phyloP scores from a whole-genome alignment of 2,329 filamentous ascomycete genomes.

The Laburnicola sp. region DNA sequence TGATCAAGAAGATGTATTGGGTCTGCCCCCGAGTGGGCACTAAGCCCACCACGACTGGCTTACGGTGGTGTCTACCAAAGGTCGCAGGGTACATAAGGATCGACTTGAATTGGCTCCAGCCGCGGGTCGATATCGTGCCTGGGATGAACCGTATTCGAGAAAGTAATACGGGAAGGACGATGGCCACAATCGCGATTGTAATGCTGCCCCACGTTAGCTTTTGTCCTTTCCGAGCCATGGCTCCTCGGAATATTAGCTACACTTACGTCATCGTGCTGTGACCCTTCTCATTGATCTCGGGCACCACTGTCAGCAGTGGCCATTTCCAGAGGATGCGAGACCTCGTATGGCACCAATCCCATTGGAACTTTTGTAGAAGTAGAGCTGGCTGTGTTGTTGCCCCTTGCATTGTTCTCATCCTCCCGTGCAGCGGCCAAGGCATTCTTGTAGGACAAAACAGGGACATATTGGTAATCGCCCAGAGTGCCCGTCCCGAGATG shows the following conservation, averaged over 20 bases:
- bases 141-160: constrained; percentile 12
- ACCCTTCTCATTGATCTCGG: constrained; percentile 15
- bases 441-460: constrained; percentile 10
- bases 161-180: constrained; percentile 13
- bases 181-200: constrained; percentile 13
- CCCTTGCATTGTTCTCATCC: neutral
- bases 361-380: neutral
- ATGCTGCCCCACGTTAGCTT: constrained; percentile 13
- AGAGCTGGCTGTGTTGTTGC: neutral
- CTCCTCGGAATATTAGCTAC: neutral
- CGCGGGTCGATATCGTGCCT: neutral
- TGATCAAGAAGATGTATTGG: constrained; percentile 45
- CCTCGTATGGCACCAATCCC: too few species aligned
- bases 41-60: constrained; percentile 23
- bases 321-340: too few species aligned
- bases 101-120: constrained; percentile 35
- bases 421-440: constrained; percentile 4
- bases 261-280: constrained; percentile 13
- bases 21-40: constrained; percentile 50
- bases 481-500: constrained; percentile 16
- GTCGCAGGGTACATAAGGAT: constrained; percentile 15
- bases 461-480: constrained; percentile 10
- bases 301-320: neutral
- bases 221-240: neutral
- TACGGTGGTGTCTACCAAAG: constrained; percentile 14